Conservation (phyloP, 352 stramenopile species). For the Pilasporangium apinafurcum region DNA sequence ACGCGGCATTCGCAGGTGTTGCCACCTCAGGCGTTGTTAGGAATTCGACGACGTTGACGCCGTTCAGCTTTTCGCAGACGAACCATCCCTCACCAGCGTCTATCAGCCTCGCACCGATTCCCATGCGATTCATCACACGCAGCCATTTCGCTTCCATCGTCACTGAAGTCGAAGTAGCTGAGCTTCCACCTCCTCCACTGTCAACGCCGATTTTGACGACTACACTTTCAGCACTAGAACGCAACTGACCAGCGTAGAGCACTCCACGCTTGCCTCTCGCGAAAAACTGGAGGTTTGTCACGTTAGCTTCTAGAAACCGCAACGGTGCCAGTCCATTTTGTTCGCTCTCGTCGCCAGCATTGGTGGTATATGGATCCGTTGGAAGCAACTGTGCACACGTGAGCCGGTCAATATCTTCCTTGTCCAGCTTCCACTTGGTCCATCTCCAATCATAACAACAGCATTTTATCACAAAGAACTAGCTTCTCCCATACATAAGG, state of each 20-base stretch:
- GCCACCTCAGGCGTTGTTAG: slow-evolving; percentile 16
- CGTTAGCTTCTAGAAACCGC: slow-evolving; percentile 10
- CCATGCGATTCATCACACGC: slow-evolving; percentile 48
- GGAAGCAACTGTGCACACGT: slow-evolving; percentile 25
- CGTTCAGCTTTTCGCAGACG: slow-evolving; percentile 51
- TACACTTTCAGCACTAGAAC: slow-evolving; percentile 10
- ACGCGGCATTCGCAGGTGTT: slow-evolving; percentile 26
- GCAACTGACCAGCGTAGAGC: slow-evolving; percentile 35
- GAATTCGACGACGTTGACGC: slow-evolving; percentile 58
- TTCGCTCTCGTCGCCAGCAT: not conserved
- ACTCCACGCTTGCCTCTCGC: slow-evolving; percentile 59
- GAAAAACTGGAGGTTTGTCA: slow-evolving; percentile 46
- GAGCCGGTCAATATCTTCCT: slow-evolving; percentile 44
- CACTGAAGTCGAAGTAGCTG: slow-evolving; percentile 19
- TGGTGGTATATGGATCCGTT: no score
- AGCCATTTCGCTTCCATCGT: slow-evolving; percentile 55
- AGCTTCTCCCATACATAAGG: not conserved
- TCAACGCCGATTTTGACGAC: slow-evolving; percentile 43
- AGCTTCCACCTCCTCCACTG: slow-evolving; percentile 12
- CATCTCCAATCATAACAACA: slow-evolving; percentile 20
- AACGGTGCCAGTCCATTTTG: slow-evolving; percentile 6
- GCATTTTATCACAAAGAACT: not conserved
- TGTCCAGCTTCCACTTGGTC: slow-evolving; percentile 59
- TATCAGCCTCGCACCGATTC: slow-evolving; percentile 42
- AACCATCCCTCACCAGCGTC: slow-evolving; percentile 42